Conservation (phyloP, 208 protist genomes). For the Crithidia mellificae region DNA sequence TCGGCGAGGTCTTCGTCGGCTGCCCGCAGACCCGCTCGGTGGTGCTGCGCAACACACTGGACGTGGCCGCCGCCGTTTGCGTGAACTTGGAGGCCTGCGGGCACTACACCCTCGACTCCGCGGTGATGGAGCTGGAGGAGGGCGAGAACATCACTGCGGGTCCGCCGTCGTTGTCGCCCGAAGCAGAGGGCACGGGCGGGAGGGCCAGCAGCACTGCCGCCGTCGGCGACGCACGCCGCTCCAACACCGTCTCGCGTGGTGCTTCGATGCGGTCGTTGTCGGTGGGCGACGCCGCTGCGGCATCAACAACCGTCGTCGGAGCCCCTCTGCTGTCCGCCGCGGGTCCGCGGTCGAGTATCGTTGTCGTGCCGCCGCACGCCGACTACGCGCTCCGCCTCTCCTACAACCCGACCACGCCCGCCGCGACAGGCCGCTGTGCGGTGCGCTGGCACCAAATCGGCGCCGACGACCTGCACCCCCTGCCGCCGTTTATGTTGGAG, state of each 20-base stretch:
- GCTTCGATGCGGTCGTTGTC: conserved; percentile 17
- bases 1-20: conserved; percentile 86
- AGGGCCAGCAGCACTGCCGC: not conserved
- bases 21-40: conserved; percentile 49
- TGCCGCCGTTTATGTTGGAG: conserved; percentile 64
- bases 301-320: not conserved
- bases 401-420: conserved; percentile 21
- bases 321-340: not conserved
- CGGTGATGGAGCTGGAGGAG: conserved; percentile 22
- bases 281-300: conserved; percentile 4
- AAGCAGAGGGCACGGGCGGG: too few relatives aligned
- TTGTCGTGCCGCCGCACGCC: conserved; percentile 28
- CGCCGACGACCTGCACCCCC: conserved; percentile 63
- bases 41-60: conserved; percentile 74
- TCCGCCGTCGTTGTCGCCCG: too few relatives aligned
- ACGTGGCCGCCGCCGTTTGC: conserved; percentile 78
- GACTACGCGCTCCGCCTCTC: conserved; percentile 32
- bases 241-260: conserved; percentile 24
- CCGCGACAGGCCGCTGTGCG: conserved; percentile 33
- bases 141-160: not conserved
- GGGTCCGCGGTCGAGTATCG: conserved; percentile 8
- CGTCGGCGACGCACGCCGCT: conserved; percentile 2
- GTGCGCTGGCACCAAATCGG: conserved; percentile 74
- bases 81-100: conserved; percentile 66
- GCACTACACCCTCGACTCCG: conserved; percentile 42